phyloP scores from a whole-genome alignment of 2,329 filamentous ascomycete species.

The Stemphylium beticola region DNA sequence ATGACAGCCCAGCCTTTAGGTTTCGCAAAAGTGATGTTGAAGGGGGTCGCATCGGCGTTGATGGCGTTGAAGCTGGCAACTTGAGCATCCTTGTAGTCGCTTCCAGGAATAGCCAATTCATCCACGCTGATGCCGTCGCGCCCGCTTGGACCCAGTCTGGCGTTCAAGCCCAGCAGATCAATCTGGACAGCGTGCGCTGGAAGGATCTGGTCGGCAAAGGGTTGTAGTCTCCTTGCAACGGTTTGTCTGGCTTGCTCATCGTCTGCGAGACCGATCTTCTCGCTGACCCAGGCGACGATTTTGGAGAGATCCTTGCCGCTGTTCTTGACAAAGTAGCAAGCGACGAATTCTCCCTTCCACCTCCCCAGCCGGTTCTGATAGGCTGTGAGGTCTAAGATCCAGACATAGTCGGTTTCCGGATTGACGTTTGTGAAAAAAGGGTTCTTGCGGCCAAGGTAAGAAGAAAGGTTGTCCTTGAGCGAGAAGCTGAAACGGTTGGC shows the following conservation, averaged over 20 bases:
- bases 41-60: slow-evolving; percentile 55
- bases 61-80: slow-evolving; percentile 39
- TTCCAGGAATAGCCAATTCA: slow-evolving; percentile 56
- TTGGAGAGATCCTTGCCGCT: slow-evolving; percentile 71
- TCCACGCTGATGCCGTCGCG: slow-evolving; percentile 75
- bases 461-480: slow-evolving; percentile 48
- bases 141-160: slow-evolving; percentile 69
- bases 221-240: slow-evolving; percentile 72
- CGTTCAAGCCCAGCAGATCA: slow-evolving; percentile 56
- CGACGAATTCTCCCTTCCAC: slow-evolving; percentile 85
- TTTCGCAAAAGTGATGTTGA: slow-evolving; percentile 76
- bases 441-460: slow-evolving; percentile 48
- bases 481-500: slow-evolving; percentile 43
- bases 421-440: slow-evolving; percentile 57
- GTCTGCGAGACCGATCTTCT: slow-evolving; percentile 68
- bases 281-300: slow-evolving; percentile 72
- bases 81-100: slow-evolving; percentile 46
- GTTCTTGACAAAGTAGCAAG: slow-evolving; percentile 78
- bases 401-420: slow-evolving; percentile 73
- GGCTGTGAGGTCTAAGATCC: slow-evolving; percentile 90
- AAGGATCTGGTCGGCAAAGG: slow-evolving; percentile 78
- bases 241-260: slow-evolving; percentile 60
- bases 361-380: slow-evolving; percentile 61
- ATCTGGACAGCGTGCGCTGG: slow-evolving; percentile 73
- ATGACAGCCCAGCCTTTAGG: slow-evolving; percentile 84